Evolutionary conservation across 805 yeast genomes (phyloP).

Genomic region (Ogataea philodendri): DNA sequence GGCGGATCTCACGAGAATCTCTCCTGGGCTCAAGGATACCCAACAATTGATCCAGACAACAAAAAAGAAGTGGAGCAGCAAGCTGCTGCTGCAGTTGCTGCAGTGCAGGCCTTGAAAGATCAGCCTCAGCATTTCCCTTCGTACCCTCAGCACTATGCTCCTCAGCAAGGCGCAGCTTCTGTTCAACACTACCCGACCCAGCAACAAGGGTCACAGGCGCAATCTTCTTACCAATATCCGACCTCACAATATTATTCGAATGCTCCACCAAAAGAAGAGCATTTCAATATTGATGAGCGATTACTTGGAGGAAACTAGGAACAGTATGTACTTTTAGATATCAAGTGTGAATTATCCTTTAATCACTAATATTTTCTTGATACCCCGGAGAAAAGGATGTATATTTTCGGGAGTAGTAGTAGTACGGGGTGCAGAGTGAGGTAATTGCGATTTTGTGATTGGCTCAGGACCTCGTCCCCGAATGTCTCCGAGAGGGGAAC

Average conservation of each 20-base stretch:
- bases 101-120: conserved; percentile 28
- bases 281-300: conserved; percentile 31
- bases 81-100: conserved; percentile 29
- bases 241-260: conserved; percentile 10
- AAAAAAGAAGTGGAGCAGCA: conserved; percentile 26
- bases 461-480: conserved; percentile 3
- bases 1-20: conserved; percentile 21
- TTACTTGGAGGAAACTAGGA: conserved; percentile 25
- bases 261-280: conserved; percentile 24
- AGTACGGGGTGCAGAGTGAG: neutral
- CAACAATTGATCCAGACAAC: conserved; percentile 21
- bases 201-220: conserved; percentile 12
- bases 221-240: conserved; percentile 14
- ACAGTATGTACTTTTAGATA: too few species aligned
- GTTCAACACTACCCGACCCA: conserved; percentile 10
- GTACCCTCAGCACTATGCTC: conserved; percentile 12
- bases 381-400: conserved; percentile 14
- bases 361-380: too few species aligned
- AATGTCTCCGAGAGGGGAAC: conserved; percentile 6
- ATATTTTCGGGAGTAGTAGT: conserved; percentile 1
- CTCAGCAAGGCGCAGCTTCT: conserved; percentile 13
- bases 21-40: conserved; percentile 25
- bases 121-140: conserved; percentile 14
- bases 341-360: too few species aligned
- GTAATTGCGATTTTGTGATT: neutral